Conservation (phyloP, 2,329 filamentous ascomycete species). For the Verticillium albo-atrum region DNA sequence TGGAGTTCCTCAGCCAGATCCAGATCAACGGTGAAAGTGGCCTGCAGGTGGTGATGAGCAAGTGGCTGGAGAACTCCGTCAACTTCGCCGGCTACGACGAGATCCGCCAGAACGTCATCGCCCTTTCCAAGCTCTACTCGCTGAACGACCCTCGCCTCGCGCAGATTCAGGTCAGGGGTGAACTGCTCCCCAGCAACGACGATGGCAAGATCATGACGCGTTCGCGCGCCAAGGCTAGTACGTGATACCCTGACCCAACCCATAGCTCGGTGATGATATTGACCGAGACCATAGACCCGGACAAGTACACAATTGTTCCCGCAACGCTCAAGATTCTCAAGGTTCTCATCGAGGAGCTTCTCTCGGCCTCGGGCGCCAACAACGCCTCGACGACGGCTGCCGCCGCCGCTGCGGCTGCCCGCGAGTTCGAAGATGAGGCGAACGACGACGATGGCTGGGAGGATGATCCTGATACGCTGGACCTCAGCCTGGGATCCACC, state of each 20-base stretch:
- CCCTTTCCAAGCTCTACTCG: conserved; percentile 84
- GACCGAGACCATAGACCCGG: conserved; percentile 58
- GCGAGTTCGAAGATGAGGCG: conserved; percentile 52
- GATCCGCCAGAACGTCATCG: conserved; percentile 93
- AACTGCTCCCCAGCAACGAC: conserved; percentile 71
- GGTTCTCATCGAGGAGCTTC: conserved; percentile 86
- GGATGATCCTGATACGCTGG: conserved; percentile 72
- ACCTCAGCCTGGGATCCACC: conserved; percentile 65
- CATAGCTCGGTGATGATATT: conserved; percentile 12
- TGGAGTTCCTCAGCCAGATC: conserved; percentile 84
- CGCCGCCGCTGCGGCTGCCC: conserved; percentile 52
- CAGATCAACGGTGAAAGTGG: conserved; percentile 76
- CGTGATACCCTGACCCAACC: conserved; percentile 13
- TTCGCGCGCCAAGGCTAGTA: conserved; percentile 80
- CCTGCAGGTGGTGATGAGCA: conserved; percentile 82
- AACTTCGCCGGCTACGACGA: conserved; percentile 98
- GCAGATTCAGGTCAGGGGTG: conserved; percentile 83
- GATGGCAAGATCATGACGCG: conserved; percentile 85
- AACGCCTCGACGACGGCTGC: conserved; percentile 58
- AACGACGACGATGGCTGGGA: conserved; percentile 85
- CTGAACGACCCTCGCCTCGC: conserved; percentile 77
- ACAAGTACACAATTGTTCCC: conserved; percentile 82
- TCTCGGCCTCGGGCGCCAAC: conserved; percentile 68
- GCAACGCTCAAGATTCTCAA: conserved; percentile 95
- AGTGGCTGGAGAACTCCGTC: conserved; percentile 96